A percentile compares a stretch with the other conserved stretches of the same genome.
phyloP scores from a whole-genome alignment of 2,329 filamentous ascomycete genomes.

The Nigrospora sphaerica region DNA sequence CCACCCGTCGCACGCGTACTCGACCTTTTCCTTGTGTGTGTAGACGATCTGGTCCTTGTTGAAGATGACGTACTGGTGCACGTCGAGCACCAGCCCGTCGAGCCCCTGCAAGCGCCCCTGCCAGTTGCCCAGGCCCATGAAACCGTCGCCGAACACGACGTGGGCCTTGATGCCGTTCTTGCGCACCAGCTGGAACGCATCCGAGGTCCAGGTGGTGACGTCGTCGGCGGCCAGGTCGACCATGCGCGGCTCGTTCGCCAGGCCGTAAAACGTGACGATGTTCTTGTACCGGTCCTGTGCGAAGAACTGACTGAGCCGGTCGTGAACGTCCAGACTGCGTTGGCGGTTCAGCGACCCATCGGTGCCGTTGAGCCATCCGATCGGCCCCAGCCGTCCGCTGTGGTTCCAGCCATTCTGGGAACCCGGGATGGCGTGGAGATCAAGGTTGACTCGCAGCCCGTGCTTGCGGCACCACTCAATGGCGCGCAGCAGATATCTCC shows the following conservation, averaged over 20 bases:
- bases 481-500: conserved; percentile 85
- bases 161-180: conserved; percentile 66
- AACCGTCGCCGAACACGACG: conserved; percentile 88
- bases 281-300: conserved; percentile 89
- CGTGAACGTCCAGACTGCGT: conserved; percentile 79
- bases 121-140: conserved; percentile 88
- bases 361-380: conserved; percentile 88
- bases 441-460: conserved; percentile 85
- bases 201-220: conserved; percentile 74
- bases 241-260: conserved; percentile 94
- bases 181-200: conserved; percentile 66
- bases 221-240: conserved; percentile 55
- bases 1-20: conserved; percentile 86
- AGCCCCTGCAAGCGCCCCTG: conserved; percentile 70
- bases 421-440: conserved; percentile 85
- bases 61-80: conserved; percentile 98
- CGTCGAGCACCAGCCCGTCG: conserved; percentile 78
- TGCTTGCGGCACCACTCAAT: conserved; percentile 94
- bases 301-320: conserved; percentile 85
- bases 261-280: conserved; percentile 84
- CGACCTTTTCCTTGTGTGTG: conserved; percentile 75
- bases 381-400: conserved; percentile 72
- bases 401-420: conserved; percentile 99
- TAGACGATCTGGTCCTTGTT: conserved; percentile 80
- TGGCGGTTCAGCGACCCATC: conserved; percentile 72